phyloP scores from a whole-genome alignment of 1,284 basidiomycete species.

The Tilletia indica region DNA sequence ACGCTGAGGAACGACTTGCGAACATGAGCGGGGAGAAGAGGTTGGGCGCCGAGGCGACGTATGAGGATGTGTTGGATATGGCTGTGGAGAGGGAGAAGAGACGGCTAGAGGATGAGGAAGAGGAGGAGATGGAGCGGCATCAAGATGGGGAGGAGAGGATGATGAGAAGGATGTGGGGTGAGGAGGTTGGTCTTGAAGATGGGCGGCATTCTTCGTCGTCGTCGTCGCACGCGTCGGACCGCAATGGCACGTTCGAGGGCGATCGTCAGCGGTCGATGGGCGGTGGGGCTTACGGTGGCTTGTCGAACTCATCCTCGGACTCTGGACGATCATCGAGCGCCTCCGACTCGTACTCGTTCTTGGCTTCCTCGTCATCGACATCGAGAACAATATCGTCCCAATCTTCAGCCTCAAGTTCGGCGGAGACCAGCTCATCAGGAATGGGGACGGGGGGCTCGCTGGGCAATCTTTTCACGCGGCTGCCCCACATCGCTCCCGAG shows the following conservation, averaged over 20 bases:
- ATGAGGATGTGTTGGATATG: constrained; percentile 24
- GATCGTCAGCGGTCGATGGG: no score
- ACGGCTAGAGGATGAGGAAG: constrained; percentile 20
- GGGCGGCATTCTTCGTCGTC: no score
- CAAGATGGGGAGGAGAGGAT: neutral
- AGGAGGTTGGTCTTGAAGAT: neutral
- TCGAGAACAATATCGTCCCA: constrained; percentile 17
- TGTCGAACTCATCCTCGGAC: no score
- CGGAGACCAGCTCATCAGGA: constrained; percentile 36
- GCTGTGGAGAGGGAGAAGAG: neutral
- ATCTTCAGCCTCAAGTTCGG: constrained; percentile 31
- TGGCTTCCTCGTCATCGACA: neutral
- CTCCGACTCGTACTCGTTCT: neutral
- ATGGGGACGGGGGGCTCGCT: constrained; percentile 21
- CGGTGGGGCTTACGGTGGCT: no score
- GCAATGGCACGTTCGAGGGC: no score
- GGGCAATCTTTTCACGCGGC: constrained; percentile 35
- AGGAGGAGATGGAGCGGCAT: constrained; percentile 8
- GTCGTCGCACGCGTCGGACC: no score
- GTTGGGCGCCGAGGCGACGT: constrained; percentile 27
- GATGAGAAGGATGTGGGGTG: constrained; percentile 7
- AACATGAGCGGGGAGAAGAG: constrained; percentile 42
- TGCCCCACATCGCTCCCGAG: constrained; percentile 76
- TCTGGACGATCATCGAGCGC: no score
- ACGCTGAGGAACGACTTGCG: constrained; percentile 73